phyloP scores from a whole-genome alignment of 768 basidiomycete genomes.

The Hygrocybe punicea region DNA sequence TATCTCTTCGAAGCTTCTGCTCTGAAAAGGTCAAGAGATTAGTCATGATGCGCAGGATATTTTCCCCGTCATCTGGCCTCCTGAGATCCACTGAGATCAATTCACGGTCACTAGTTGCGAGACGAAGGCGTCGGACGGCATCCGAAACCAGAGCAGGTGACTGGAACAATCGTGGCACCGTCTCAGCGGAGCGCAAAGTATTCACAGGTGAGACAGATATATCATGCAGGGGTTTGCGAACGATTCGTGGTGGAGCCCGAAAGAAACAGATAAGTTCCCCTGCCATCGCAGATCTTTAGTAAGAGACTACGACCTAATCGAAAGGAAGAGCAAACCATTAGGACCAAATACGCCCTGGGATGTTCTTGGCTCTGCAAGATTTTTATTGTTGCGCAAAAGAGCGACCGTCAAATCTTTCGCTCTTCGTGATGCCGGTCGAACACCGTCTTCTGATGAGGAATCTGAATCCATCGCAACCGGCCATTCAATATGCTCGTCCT shows the following conservation, averaged over 20 bases:
- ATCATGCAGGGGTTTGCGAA: constrained; percentile 54
- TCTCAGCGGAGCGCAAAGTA: neutral
- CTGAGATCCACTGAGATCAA: constrained; percentile 39
- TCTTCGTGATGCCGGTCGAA: constrained; percentile 34
- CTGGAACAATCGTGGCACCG: constrained; percentile 43
- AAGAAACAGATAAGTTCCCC: constrained; percentile 88
- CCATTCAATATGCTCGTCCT: constrained; percentile 46
- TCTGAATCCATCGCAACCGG: constrained; percentile 48
- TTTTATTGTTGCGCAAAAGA: constrained; percentile 63
- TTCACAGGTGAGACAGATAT: constrained; percentile 45
- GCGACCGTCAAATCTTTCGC: constrained; percentile 51
- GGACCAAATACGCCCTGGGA: constrained; percentile 88
- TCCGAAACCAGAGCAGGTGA: constrained; percentile 71
- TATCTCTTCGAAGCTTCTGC: constrained; percentile 38
- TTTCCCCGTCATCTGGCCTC: constrained; percentile 49
- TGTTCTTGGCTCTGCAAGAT: constrained; percentile 77
- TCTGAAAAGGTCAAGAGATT: constrained; percentile 64
- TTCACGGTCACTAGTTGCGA: constrained; percentile 58
- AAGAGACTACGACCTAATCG: neutral
- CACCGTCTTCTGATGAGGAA: constrained; percentile 66
- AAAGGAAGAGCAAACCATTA: constrained; percentile 51
- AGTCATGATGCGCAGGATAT: constrained; percentile 74
- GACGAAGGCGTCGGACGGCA: constrained; percentile 61
- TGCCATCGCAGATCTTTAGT: constrained; percentile 24
- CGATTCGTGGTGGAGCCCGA: constrained; percentile 67